Evolutionary conservation across 805 yeast genomes (phyloP), one percentile per base, ranked within the genome.

Genomic region (Wickerhamomyces hampshirensis): DNA sequence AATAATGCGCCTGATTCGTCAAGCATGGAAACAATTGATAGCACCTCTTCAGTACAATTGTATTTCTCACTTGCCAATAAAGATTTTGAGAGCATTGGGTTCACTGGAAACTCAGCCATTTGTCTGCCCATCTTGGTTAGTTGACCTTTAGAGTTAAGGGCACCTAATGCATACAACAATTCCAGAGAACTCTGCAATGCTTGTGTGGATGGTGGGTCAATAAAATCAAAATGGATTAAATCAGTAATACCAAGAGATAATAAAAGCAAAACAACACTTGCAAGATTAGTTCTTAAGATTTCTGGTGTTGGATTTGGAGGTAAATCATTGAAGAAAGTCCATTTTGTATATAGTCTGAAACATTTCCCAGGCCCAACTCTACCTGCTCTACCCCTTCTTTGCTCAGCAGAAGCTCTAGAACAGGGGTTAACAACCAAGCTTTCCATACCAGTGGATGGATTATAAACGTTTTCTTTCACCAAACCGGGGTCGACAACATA

Each of bases 371-470:
- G 96, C 1, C 95, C 89, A 6, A 95, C 88, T 66, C 98, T 80
- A 28, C 98, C 98, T 5, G 98, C 98, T 66, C 98, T 77, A 56
- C 98, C 98, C 1, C 96, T 89, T 53, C 98, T 70, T 62, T 93
- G 98, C 51, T 87, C 89, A 0, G 96, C 97, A 29, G 95, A 88
- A 0, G 98, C 98, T 52, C 80, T 80, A 0, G 98, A 89, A 44
- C 95, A 87, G 0, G 96, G 94, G 12, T 81, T 76, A 5, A 93
- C 88, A 31, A 82, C 76, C 41, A 93, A 68, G 23, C 89, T 80
- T 41, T 88, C 95, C 78, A 91, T 89, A 12, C 97, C 89, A 6
- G 87, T 79, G 16, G 82, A 62, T 2, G 97, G 87, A 51, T 89
- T 88, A 61, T 76, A 91, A 4, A 86, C 84, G 52, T 87, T 91